Conservation (phyloP, 2,329 filamentous ascomycete species). For the Rhynchosporium graminicola region DNA sequence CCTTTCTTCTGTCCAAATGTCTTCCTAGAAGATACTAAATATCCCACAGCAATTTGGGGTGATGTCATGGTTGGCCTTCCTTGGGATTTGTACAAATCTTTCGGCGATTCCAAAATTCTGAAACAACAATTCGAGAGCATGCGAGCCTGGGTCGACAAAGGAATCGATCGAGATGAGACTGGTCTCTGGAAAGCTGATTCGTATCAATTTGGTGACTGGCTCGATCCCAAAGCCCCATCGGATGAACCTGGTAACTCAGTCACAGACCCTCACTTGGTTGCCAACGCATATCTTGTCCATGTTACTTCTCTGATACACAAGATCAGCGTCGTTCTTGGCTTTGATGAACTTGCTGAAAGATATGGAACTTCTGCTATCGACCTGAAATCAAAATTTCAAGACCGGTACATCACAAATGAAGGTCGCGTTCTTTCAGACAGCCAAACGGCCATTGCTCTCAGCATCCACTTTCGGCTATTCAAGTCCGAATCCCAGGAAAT, state of each 20-base stretch:
- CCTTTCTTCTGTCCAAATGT: slow-evolving; percentile 31
- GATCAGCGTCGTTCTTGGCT: slow-evolving; percentile 40
- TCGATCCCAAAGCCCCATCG: slow-evolving; percentile 48
- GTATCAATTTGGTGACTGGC: slow-evolving; percentile 49
- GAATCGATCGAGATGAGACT: slow-evolving; percentile 39
- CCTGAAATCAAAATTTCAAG: slow-evolving; percentile 33
- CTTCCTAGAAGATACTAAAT: slow-evolving; percentile 18
- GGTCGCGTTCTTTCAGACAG: slow-evolving; percentile 33
- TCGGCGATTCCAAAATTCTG: slow-evolving; percentile 44
- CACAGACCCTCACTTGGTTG: slow-evolving; percentile 45
- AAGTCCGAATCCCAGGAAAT: slow-evolving; percentile 4
- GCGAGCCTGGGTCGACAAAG: slow-evolving; percentile 44
- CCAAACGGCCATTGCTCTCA: slow-evolving; percentile 34
- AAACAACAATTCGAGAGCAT: slow-evolving; percentile 45
- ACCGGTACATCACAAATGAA: slow-evolving; percentile 34
- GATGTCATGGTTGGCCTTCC: slow-evolving; percentile 47
- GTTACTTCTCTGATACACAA: slow-evolving; percentile 44
- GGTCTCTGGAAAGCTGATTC: slow-evolving; percentile 43
- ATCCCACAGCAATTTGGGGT: slow-evolving; percentile 43
- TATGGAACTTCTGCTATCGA: slow-evolving; percentile 29
- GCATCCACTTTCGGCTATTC: slow-evolving; percentile 32
- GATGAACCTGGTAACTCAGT: slow-evolving; percentile 44
- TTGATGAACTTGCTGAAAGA: slow-evolving; percentile 25
- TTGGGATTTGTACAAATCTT: slow-evolving; percentile 45
- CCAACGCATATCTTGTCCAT: slow-evolving; percentile 49